Percentiles rank a stretch among this genome's conserved stretches.
These are phyloP conservation scores for Aspergillus puulaauensis DNA, from an alignment of 2,329 filamentous ascomycete species.

Conservation along the genomic window DNA sequence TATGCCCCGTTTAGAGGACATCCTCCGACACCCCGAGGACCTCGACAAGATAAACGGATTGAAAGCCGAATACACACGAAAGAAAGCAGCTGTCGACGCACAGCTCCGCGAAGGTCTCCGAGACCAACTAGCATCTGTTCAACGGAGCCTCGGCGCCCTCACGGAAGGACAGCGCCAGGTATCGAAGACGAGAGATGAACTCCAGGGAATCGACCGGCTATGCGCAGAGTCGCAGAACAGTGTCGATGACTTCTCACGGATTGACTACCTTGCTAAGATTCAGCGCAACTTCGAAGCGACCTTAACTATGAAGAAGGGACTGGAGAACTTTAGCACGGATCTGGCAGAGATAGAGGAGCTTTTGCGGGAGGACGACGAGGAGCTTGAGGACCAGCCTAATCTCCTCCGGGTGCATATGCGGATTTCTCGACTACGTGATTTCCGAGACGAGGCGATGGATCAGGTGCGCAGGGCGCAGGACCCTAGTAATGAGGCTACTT, in stretches of 20 bases:
- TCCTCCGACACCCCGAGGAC: conserved; percentile 93
- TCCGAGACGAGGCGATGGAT: conserved; percentile 93
- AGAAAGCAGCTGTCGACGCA: conserved; percentile 86
- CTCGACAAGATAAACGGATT: conserved; percentile 90
- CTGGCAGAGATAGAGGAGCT: conserved; percentile 74
- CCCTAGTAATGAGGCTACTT: conserved; percentile 70
- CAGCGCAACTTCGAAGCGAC: conserved; percentile 95
- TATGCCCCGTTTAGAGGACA: conserved; percentile 78
- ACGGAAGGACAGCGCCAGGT: conserved; percentile 89
- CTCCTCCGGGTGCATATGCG: conserved; percentile 87
- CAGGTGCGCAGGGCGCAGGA: conserved; percentile 82
- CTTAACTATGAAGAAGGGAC: conserved; percentile 85
- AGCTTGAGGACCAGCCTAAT: conserved; percentile 88
- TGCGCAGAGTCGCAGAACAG: conserved; percentile 97
- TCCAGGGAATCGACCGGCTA: conserved; percentile 96
- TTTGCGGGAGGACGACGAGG: conserved; percentile 78
- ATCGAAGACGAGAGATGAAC: conserved; percentile 92
- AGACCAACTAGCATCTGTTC: conserved; percentile 91
- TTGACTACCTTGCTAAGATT: conserved; percentile 51
- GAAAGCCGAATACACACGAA: conserved; percentile 89
- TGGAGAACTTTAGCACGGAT: conserved; percentile 82
- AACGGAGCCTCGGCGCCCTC: conserved; percentile 86
- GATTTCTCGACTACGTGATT: conserved; percentile 86
- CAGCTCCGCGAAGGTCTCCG: conserved; percentile 85
- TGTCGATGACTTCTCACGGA: conserved; percentile 96